Conservation (phyloP, 345 rosid genomes). For the Anastatica hierochuntica region DNA sequence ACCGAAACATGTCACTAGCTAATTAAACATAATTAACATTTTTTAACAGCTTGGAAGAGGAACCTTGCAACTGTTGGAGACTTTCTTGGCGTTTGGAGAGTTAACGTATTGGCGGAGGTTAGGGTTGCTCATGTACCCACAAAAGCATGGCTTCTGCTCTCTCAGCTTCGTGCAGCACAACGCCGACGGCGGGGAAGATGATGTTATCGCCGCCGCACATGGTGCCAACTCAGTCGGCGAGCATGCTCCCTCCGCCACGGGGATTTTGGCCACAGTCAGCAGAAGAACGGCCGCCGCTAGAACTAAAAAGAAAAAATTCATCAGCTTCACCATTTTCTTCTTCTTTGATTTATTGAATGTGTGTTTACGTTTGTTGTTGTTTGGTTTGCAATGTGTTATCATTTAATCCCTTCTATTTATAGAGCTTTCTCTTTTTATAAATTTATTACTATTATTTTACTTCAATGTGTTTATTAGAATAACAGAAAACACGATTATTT, state of each 20-base stretch:
- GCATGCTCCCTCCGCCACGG: slow-evolving; percentile 41
- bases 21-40: slow-evolving; percentile 1
- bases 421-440: too few relatives aligned
- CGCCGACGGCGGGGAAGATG: slow-evolving; percentile 31
- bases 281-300: slow-evolving; percentile 1
- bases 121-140: slow-evolving; percentile 50
- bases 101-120: slow-evolving; percentile 26
- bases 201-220: slow-evolving; percentile 33
- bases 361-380: too few relatives aligned
- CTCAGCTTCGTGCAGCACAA: slow-evolving; percentile 47
- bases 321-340: slow-evolving; percentile 15
- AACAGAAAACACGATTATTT: too few relatives aligned
- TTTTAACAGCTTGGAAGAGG: slow-evolving; percentile 19
- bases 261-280: not conserved
- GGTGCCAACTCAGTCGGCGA: slow-evolving; percentile 36
- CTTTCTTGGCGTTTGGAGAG: slow-evolving; percentile 41
- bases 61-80: slow-evolving; percentile 32
- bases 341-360: slow-evolving; percentile 2
- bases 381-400: not conserved
- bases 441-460: too few relatives aligned
- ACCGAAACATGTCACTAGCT: not conserved
- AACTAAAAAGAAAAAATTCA: not conserved
- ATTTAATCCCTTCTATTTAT: too few relatives aligned
- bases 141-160: slow-evolving; percentile 65
- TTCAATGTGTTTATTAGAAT: too few relatives aligned